phyloP scores from a whole-genome alignment of 2,329 filamentous ascomycete species.

The Thielaviopsis punctulata region DNA sequence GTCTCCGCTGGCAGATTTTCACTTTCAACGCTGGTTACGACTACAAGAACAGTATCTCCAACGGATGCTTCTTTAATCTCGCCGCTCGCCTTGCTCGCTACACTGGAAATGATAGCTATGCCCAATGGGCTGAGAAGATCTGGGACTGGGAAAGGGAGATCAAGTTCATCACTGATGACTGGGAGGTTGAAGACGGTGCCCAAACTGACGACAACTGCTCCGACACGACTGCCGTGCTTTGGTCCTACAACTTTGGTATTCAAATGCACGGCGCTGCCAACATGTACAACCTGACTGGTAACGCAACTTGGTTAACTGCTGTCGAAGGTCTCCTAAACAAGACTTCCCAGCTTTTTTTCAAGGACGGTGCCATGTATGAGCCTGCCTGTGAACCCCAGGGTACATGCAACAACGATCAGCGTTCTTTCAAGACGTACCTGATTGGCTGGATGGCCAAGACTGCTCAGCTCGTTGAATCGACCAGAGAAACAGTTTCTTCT shows the following conservation, averaged over 20 bases:
- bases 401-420: constrained; percentile 53
- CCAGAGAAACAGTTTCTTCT: constrained; percentile 29
- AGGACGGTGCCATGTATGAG: constrained; percentile 40
- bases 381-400: constrained; percentile 43
- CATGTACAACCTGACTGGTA: constrained; percentile 43
- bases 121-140: constrained; percentile 53
- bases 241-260: constrained; percentile 54
- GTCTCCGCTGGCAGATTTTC: constrained; percentile 75
- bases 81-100: constrained; percentile 57
- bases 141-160: constrained; percentile 46
- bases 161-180: constrained; percentile 38
- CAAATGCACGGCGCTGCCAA: constrained; percentile 44
- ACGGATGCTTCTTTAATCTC: constrained; percentile 53
- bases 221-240: constrained; percentile 36
- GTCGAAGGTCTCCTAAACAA: constrained; percentile 39
- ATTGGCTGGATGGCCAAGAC: constrained; percentile 46
- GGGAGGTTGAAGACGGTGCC: constrained; percentile 35
- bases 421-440: constrained; percentile 61
- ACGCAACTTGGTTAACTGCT: constrained; percentile 37
- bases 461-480: constrained; percentile 36
- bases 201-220: constrained; percentile 24
- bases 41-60: constrained; percentile 53
- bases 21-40: constrained; percentile 54
- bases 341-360: constrained; percentile 36
- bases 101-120: constrained; percentile 64